These are phyloP conservation scores for Penicillium sp. DNA, from an alignment of 2,329 filamentous ascomycete species.

Conservation along the genomic window DNA sequence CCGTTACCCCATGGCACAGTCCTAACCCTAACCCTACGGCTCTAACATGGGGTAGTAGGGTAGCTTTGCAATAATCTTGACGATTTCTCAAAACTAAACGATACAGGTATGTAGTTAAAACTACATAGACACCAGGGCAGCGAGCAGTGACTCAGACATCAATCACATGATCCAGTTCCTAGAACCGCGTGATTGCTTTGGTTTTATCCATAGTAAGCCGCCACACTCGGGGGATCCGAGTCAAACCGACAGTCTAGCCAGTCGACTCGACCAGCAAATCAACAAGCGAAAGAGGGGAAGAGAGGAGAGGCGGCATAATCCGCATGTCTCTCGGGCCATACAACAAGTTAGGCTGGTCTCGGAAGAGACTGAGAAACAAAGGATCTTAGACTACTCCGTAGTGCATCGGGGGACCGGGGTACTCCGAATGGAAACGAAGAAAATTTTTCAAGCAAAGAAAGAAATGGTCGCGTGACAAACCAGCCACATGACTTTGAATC, in stretches of 20 bases:
- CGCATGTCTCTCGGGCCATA: background rate
- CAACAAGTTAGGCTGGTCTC: too few species aligned
- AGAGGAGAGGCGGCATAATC: too few species aligned
- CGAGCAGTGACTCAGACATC: background rate
- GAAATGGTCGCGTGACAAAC: background rate
- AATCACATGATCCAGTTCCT: background rate
- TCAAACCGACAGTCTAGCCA: background rate
- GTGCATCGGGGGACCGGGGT: too few species aligned
- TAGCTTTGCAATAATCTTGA: too few species aligned
- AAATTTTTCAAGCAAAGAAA: background rate
- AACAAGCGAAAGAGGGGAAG: background rate
- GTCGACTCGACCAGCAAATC: background rate
- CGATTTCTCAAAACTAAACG: too few species aligned
- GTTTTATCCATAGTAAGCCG: background rate
- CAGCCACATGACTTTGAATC: too few species aligned
- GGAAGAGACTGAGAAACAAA: background rate
- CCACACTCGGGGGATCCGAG: background rate
- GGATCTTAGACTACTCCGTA: background rate
- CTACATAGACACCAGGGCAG: too few species aligned
- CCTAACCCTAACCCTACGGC: too few species aligned
- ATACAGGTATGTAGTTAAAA: too few species aligned
- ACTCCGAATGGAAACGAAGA: too few species aligned
- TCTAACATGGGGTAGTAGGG: too few species aligned
- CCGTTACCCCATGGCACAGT: too few species aligned
- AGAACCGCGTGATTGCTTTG: background rate